These are phyloP conservation scores for Pichia sp. DNA, from an alignment of 1,139 yeast genomes.

Conservation along the genomic window DNA sequence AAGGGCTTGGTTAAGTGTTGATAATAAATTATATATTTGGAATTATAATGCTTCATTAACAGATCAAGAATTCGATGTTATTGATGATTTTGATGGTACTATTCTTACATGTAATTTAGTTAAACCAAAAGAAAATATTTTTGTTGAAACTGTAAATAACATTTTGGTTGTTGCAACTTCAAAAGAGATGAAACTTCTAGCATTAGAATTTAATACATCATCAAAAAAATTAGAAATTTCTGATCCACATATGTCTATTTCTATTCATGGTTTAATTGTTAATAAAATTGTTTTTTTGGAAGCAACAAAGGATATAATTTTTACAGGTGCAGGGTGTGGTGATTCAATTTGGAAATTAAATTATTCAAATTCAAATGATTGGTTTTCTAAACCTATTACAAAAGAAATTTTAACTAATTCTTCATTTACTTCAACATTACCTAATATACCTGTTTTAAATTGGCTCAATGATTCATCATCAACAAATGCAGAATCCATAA, in stretches of 20 bases:
- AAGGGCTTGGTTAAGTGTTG: slow-evolving; percentile 85
- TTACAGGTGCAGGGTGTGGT: slow-evolving; percentile 74
- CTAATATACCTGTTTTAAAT: slow-evolving; percentile 26
- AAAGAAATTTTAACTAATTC: slow-evolving; percentile 75
- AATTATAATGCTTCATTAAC: slow-evolving; percentile 51
- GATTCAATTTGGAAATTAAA: slow-evolving; percentile 80
- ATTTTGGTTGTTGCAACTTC: slow-evolving; percentile 79
- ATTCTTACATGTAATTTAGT: slow-evolving; percentile 72
- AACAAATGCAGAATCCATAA: slow-evolving; percentile 46
- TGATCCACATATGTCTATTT: slow-evolving; percentile 77
- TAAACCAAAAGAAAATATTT: slow-evolving; percentile 73
- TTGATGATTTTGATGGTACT: slow-evolving; percentile 77
- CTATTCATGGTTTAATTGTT: slow-evolving; percentile 73
- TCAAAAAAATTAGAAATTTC: slow-evolving; percentile 57
- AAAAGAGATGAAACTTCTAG: slow-evolving; percentile 69
- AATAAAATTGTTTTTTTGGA: slow-evolving; percentile 56
- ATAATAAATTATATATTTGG: slow-evolving; percentile 82
- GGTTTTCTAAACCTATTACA: slow-evolving; percentile 80
- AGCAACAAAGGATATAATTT: slow-evolving; percentile 71
- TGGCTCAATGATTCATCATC: slow-evolving; percentile 19
- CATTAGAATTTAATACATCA: slow-evolving; percentile 46
- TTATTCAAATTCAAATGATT: slow-evolving; percentile 80
- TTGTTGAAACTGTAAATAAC: slow-evolving; percentile 69
- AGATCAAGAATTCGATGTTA: slow-evolving; percentile 65
- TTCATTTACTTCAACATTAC: slow-evolving; percentile 47